Evolutionary conservation across 176 grass and related monocot species (phyloP).

Genomic region (Calamus simplicifolius): DNA sequence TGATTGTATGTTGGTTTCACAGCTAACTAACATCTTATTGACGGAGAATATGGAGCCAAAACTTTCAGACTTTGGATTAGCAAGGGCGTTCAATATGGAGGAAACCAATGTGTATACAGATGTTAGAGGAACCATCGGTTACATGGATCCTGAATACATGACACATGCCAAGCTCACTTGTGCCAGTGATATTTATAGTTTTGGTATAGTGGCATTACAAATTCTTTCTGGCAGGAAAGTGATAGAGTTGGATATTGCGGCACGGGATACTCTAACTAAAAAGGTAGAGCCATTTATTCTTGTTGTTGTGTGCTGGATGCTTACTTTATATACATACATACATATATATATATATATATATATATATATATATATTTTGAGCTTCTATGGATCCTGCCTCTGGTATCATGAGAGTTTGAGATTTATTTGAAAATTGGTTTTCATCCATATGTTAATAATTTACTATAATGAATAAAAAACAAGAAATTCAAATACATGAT

Average conservation of each 20-base stretch:
- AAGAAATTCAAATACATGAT: too few species aligned
- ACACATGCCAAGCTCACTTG: constrained; percentile 47
- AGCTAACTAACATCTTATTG: constrained; percentile 64
- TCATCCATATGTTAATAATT: too few species aligned
- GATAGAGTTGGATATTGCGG: constrained; percentile 51
- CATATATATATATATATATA: too few species aligned
- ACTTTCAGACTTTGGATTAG: constrained; percentile 51
- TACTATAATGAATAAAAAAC: too few species aligned
- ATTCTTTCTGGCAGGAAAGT: constrained; percentile 60
- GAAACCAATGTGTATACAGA: constrained; percentile 57
- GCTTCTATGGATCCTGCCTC: too few species aligned
- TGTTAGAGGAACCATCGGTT: constrained; percentile 59
- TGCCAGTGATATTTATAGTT: constrained; percentile 59
- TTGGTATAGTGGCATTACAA: constrained; percentile 49
- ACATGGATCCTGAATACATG: constrained; percentile 72
- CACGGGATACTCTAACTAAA: constrained; percentile 44
- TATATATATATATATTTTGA: too few species aligned
- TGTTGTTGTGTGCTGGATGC: background rate
- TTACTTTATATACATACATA: too few species aligned
- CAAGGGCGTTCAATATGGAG: constrained; percentile 47
- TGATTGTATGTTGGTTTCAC: constrained; percentile 2
- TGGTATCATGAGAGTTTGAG: too few species aligned
- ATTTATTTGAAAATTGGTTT: too few species aligned
- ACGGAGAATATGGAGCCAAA: constrained; percentile 43
- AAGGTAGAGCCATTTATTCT: constrained; percentile 20